phyloP scores from a whole-genome alignment of 495 filamentous ascomycete genomes.

The Penicillium herquei region DNA sequence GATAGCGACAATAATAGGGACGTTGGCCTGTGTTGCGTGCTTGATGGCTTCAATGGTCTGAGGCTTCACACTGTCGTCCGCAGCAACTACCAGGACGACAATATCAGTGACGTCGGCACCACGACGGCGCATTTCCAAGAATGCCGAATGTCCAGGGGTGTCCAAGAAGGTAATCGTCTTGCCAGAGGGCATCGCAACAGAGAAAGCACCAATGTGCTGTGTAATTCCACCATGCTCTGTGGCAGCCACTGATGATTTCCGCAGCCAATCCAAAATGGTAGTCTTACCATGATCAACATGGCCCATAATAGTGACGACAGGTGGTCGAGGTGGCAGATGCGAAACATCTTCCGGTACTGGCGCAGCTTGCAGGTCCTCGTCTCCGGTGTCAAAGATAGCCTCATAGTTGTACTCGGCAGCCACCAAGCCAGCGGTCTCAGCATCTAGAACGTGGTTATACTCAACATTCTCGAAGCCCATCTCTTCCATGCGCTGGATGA shows the following conservation, averaged over 20 bases:
- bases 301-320: slow-evolving; percentile 99
- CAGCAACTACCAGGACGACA: slow-evolving; percentile 91
- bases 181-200: slow-evolving; percentile 78
- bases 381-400: slow-evolving; percentile 70
- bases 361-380: slow-evolving; percentile 73
- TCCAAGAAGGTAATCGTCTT: slow-evolving; percentile 95
- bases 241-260: slow-evolving; percentile 86
- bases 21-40: slow-evolving; percentile 84
- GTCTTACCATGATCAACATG: slow-evolving; percentile 99
- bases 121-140: slow-evolving; percentile 91
- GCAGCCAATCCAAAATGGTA: slow-evolving; percentile 89
- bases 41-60: slow-evolving; percentile 97
- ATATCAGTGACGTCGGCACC: slow-evolving; percentile 97
- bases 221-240: slow-evolving; percentile 97
- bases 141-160: slow-evolving; percentile 94
- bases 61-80: slow-evolving; percentile 96
- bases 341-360: slow-evolving; percentile 66
- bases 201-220: slow-evolving; percentile 99
- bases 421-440: slow-evolving; percentile 86
- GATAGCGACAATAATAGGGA: slow-evolving; percentile 97
- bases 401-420: slow-evolving; percentile 93
- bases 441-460: slow-evolving; percentile 78
- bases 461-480: slow-evolving; percentile 80
- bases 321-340: slow-evolving; percentile 69
- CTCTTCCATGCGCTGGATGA: slow-evolving; percentile 67